phyloP scores from a whole-genome alignment of 345 rosid species.

The Euclidium syriacum region DNA sequence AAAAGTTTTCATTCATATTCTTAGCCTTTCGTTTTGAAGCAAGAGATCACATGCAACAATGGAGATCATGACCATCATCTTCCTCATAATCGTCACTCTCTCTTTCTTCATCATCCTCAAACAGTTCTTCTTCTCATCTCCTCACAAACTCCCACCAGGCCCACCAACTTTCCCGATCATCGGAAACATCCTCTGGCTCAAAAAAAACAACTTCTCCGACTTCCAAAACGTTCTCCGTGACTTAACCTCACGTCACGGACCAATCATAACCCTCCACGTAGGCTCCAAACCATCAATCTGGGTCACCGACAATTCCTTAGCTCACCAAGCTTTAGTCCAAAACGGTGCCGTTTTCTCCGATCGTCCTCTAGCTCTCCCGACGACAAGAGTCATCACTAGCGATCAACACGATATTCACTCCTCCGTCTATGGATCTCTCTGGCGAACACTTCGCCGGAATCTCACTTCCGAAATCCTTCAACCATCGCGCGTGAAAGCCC shows the following conservation, averaged over 20 bases:
- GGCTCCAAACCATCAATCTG: constrained; percentile 36
- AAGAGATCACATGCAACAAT: constrained; percentile 11
- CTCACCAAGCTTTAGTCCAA: constrained; percentile 44
- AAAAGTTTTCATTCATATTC: too few species aligned
- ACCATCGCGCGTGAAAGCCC: constrained; percentile 26
- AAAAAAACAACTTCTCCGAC: constrained; percentile 22
- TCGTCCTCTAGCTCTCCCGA: constrained; percentile 34
- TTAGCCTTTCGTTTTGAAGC: neutral
- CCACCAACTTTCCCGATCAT: constrained; percentile 23
- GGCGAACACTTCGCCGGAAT: constrained; percentile 44
- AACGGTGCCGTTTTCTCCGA: constrained; percentile 39
- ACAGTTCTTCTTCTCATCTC: neutral
- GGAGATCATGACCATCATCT: constrained; percentile 27
- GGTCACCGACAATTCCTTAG: constrained; percentile 35
- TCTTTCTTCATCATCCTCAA: constrained; percentile 6
- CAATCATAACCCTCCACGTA: constrained; percentile 35
- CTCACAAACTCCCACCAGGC: constrained; percentile 31
- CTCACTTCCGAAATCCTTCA: constrained; percentile 46
- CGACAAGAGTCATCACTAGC: constrained; percentile 10
- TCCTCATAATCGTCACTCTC: constrained; percentile 10
- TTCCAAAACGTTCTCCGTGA: constrained; percentile 28
- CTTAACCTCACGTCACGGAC: constrained; percentile 34
- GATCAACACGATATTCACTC: constrained; percentile 40
- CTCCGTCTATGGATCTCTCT: constrained; percentile 39
- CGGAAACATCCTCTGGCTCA: constrained; percentile 34